These are phyloP conservation scores for Pueraria montana DNA, from an alignment of 306 rosid species.

Conservation along the genomic window DNA sequence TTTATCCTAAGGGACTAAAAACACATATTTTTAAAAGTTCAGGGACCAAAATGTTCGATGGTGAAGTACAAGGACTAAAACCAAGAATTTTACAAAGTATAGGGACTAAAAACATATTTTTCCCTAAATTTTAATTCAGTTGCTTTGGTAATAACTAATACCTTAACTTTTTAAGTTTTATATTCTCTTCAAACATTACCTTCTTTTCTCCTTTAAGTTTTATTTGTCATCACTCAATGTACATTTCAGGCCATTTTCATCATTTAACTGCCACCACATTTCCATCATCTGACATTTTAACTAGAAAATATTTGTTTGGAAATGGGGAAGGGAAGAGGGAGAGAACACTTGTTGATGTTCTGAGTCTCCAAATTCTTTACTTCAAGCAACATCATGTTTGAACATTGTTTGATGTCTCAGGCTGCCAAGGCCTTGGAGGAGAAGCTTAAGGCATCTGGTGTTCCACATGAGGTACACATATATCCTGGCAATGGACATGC, in stretches of 20 bases:
- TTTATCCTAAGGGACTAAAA: too few species aligned
- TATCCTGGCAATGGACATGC: conserved; percentile 86
- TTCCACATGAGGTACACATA: conserved; percentile 82
- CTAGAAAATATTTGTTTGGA: background rate
- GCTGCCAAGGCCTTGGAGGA: conserved; percentile 91
- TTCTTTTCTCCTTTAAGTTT: background rate
- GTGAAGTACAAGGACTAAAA: too few species aligned
- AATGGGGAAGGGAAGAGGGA: background rate
- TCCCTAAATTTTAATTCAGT: background rate
- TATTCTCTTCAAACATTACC: background rate
- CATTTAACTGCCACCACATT: background rate
- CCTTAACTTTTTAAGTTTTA: background rate
- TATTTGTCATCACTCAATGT: background rate
- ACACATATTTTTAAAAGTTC: too few species aligned
- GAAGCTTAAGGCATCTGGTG: conserved; percentile 85
- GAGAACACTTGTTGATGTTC: background rate
- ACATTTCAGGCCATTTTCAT: background rate
- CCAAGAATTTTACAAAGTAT: too few species aligned
- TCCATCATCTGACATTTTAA: background rate
- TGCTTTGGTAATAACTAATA: background rate
- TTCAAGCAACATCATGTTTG: conserved; percentile 31
- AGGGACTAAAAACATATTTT: too few species aligned
- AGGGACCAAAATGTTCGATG: too few species aligned
- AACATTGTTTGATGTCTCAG: conserved; percentile 60
- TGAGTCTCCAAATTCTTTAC: background rate